Conservation (phyloP, 176 grass and related monocot genomes). For the Chloris gayana region DNA sequence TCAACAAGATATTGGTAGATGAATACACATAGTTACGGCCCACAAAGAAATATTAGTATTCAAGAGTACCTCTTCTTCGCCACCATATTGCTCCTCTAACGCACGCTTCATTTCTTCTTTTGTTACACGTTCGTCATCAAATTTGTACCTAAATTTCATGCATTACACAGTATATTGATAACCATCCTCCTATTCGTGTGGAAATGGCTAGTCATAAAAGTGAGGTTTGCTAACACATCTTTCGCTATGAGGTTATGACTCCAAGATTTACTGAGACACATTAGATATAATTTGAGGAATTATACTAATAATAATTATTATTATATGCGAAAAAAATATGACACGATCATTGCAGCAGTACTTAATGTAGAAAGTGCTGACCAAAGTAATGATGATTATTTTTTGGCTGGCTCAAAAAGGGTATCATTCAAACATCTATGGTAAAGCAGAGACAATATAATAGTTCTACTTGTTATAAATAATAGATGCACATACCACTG, state of each 20-base stretch:
- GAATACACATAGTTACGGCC: slow-evolving; percentile 12
- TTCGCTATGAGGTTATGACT: background rate
- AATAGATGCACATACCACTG: slow-evolving; percentile 56
- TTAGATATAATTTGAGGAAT: background rate
- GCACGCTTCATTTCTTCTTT: slow-evolving; percentile 65
- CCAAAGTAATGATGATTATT: background rate
- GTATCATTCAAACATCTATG: background rate
- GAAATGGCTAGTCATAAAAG: background rate
- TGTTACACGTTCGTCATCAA: slow-evolving; percentile 79
- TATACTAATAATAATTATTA: too few species aligned
- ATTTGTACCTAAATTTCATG: slow-evolving; percentile 65
- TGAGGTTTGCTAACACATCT: background rate
- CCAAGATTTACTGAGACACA: background rate
- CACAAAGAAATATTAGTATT: background rate
- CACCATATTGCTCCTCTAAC: slow-evolving; percentile 78
- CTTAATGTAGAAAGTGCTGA: too few species aligned
- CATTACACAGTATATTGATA: slow-evolving; percentile 3
- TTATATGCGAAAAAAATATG: background rate
- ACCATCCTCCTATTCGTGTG: background rate
- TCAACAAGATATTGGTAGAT: slow-evolving; percentile 15
- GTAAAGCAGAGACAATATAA: slow-evolving; percentile 23
- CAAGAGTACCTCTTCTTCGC: slow-evolving; percentile 66
- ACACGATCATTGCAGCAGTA: background rate
- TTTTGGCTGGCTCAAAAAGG: background rate
- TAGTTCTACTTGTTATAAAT: background rate